Base-by-base conservation (phyloP, 75 land plant species). In the Ceratopteris richardii region DNA sequence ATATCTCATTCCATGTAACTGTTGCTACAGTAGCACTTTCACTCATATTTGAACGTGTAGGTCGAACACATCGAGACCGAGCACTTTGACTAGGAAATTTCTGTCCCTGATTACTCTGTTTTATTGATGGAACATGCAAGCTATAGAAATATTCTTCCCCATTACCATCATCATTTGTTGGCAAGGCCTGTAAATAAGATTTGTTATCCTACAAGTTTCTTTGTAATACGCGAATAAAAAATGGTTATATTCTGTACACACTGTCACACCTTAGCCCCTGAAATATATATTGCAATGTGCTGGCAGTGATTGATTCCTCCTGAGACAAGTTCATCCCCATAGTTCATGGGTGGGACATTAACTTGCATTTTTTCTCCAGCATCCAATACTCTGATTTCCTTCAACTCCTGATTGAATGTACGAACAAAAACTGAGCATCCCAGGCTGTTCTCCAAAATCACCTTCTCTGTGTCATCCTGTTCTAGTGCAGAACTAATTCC, bases 1-100 rank as follows among this genome's bases (percentile, higher is more conserved):
- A 90, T 55, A 95, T 80, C 58, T 95, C 99, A 84, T 95, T 90
- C 99, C 99, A 95, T 24, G 68, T 75, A 3, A 80, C 99, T 44
- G 41, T 48, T 51, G 59, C 65, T 46, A 72, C 80, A 23, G 54
- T 29, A 41, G 29, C 37, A 21, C 53, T 36, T 22, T 47, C 57
- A 51, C 51, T 41, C 14, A 14, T 50, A 18, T 71, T 57, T n/a
- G 56, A 23, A 56, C 66, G 28, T 10, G 52, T 29, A 23, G 96
- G 96, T 54, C 79, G 67, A 17, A 80, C 88, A 78, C 91, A 86
- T 60, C 90, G 81, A 25, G 99, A 90, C 64, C 99, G 81, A 41
- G 99, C 91, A 78, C 96, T 95, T 60, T 95, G 99, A 53, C 91
- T 88, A 54, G 84, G 82, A 51, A 82, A 64, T 57, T 73, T 86